Evolutionary conservation across 2,329 filamentous ascomycete genomes (phyloP), one percentile per base, ranked within the genome.

Genomic region (Cyanodermella asteris): DNA sequence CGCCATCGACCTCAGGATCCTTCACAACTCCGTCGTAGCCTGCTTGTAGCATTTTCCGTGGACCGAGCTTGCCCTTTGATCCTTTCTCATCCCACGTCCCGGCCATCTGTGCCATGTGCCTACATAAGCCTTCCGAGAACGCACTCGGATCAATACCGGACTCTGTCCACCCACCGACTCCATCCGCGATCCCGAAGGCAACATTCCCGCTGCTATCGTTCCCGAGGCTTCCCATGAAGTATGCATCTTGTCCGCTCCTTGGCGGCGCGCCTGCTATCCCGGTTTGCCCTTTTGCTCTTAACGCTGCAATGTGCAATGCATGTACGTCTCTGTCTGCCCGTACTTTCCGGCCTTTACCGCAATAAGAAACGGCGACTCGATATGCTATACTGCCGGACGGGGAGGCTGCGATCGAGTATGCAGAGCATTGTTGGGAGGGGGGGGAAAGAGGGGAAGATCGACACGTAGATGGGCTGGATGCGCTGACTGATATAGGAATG

Each of bases 91-190:
- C 35, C 2, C 36, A 35, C 32, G 46, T 30, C 27, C 49, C 37
- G 47, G 68, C 62, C 8, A 66, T 65, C 25, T 69, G 59, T 3
- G 81, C 78, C 81, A 94, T 94, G 49, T 91, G 76, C 38, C 80
- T 72, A 56, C 87, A 94, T 31, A 97, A 58, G 20, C 75, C 77
- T 45, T 94, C 84, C 4, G 84, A 87, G 49, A 94, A 94, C 49
- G 93, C 78, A 15, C 81, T 81, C 6, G 87, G 82, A 42, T 97
- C 82, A 26, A 97, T 72, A 22, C 81, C 81, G 19, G 75, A 84
- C 38, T 91, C 77, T 34, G 74, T 68, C 82, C 87, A 97, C 18
- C 87, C 87, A 23, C 87, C 87, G 1, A 97, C 87, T 7, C 87
- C 87, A 45, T 97, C 87, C 26, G 82, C 81, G 13, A 97, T 66